Evolutionary conservation across 2,329 filamentous ascomycete genomes (phyloP), one percentile per base, ranked within the genome.

Genomic region (Scedosporium minutisporum): DNA sequence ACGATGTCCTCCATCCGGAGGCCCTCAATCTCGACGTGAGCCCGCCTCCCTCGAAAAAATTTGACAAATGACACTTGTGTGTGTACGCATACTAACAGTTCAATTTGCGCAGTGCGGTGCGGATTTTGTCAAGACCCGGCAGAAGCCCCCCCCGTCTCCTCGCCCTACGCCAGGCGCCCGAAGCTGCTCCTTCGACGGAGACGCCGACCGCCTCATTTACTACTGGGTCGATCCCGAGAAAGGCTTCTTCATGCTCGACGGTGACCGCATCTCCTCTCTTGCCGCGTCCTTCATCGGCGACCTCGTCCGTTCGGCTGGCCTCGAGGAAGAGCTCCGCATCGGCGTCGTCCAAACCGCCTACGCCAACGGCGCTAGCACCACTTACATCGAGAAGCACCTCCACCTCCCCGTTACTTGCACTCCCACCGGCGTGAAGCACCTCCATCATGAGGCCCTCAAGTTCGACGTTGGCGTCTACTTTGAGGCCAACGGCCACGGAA

Each of bases 391-490:
- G 72, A 90, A 95, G 73, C 88, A 90, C 66, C 83, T 97, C 63
- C 89, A 90, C 70, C 86, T 99, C 51, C 93, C 93, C 58, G 91
- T 96, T 23, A 87, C 96, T 64, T 96, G 90, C 82, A 97, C 95
- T 1, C 87, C 91, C 14, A 99, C 95, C 0, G 95, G 95, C 67
- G 95, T 99, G 65, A 99, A 99, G 81, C 90, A 97, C 76, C 84
- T 99, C 66, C 95, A 99, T 77, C 95, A 97, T 72, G 95, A 91
- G n/a, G 95, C 95, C 46, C 87, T 90, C 70, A 90, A 93, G 67
- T 96, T 96, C 69, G 95, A 99, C 70, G 87, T 97, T 62, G 95
- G 95, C 63, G 91, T 97, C 61, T 99, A 99, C 79, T 99, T 99
- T 71, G 95, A 99, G 79, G 95, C 95, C 67, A 99, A 99, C 73